Conservation (phyloP, 2,329 filamentous ascomycete genomes). For the Fusarium buharicum region DNA sequence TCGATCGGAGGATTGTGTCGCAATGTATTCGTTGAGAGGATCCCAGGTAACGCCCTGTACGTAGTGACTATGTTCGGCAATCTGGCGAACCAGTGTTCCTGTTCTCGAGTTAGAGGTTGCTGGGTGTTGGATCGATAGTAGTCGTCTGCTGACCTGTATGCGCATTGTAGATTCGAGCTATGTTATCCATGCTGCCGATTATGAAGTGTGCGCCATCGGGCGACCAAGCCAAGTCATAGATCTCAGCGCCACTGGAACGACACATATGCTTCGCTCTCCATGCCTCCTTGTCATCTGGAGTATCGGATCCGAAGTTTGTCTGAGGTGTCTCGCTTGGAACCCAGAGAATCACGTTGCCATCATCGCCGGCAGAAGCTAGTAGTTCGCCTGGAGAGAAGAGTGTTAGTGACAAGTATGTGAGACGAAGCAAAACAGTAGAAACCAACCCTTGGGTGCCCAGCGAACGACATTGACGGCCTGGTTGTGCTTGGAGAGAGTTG, state of each 20-base stretch:
- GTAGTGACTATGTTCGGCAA: conserved; percentile 97
- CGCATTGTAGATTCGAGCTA: conserved; percentile 95
- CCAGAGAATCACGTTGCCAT: conserved; percentile 97
- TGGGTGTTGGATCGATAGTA: neutral
- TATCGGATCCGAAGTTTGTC: conserved; percentile 81
- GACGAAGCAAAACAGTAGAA: neutral
- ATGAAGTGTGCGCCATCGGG: conserved; percentile 98
- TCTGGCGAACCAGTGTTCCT: conserved; percentile 82
- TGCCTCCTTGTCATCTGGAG: conserved; percentile 91
- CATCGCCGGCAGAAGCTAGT: conserved; percentile 93
- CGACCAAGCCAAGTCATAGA: conserved; percentile 98
- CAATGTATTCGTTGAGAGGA: conserved; percentile 96
- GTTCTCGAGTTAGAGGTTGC: conserved; percentile 12
- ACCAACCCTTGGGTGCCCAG: conserved; percentile 89
- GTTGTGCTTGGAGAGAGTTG: conserved; percentile 91
- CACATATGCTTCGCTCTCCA: conserved; percentile 99
- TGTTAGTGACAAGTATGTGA: conserved; percentile 27
- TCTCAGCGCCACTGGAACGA: conserved; percentile 91
- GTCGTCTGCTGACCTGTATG: conserved; percentile 74
- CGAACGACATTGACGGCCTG: conserved; percentile 98
- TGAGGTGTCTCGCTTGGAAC: conserved; percentile 83
- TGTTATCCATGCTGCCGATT: conserved; percentile 99
- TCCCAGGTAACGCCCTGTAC: conserved; percentile 99
- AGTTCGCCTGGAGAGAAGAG: conserved; percentile 74
- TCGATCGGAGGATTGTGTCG: conserved; percentile 96